These are phyloP conservation scores for Gaeumannomyces sp. DNA, from an alignment of 2,329 filamentous ascomycete species.

Conservation along the genomic window DNA sequence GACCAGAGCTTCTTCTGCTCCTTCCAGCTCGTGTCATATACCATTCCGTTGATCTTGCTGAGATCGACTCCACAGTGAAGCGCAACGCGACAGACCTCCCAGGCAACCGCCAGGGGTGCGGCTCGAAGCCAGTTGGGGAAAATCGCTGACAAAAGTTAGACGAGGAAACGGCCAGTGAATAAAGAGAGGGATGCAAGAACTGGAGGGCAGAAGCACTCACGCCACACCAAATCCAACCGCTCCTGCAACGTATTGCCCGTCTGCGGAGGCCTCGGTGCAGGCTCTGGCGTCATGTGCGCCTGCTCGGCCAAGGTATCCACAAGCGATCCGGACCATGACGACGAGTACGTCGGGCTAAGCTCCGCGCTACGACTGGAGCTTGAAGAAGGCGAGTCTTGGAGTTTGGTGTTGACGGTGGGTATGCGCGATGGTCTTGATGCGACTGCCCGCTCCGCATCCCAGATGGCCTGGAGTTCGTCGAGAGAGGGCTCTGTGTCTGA, in stretches of 20 bases:
- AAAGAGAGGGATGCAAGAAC: neutral
- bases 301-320: neutral
- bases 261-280: neutral
- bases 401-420: neutral
- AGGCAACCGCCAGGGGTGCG: slow-evolving; percentile 43
- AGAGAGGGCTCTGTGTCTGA: neutral
- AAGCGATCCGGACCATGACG: neutral
- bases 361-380: neutral
- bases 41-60: slow-evolving; percentile 24
- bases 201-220: slow-evolving; percentile 23
- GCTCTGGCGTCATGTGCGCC: neutral
- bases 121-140: slow-evolving; percentile 33
- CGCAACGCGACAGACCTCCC: slow-evolving; percentile 46
- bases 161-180: neutral
- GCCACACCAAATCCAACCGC: slow-evolving; percentile 32
- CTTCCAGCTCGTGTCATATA: slow-evolving; percentile 34
- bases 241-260: slow-evolving; percentile 15
- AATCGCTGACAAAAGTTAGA: slow-evolving; percentile 23
- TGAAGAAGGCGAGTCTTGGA: neutral
- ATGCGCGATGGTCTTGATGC: neutral
- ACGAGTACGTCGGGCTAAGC: neutral
- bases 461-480: neutral
- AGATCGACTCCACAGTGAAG: slow-evolving; percentile 38
- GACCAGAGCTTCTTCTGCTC: slow-evolving; percentile 39
- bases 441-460: neutral